Base-by-base conservation (phyloP, 2,329 filamentous ascomycete species). In the Neophaeococcomyces aloes region DNA sequence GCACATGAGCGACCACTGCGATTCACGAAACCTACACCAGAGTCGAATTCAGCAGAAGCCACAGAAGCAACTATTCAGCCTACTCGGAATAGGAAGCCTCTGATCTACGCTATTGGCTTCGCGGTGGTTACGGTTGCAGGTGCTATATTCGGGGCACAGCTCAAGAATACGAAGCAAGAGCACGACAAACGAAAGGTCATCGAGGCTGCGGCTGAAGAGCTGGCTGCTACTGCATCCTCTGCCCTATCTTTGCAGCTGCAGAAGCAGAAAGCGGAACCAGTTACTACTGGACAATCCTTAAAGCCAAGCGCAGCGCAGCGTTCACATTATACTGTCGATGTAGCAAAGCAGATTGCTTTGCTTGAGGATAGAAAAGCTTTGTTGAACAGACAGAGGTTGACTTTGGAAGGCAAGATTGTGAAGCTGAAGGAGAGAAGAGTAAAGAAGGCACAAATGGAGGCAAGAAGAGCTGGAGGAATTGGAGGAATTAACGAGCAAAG, bases 121-220 rank as follows among this genome's bases (percentile, higher is more conserved):
- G 30, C 39, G 5, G 30, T 42, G 3, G 11, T 42, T 7, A 35
- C 31, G 21, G 39, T 35, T 4, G 30, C 39, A n/a, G n/a, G 39
- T 15, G 19, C 39, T 6, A 25, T 34, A 4, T 19, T 42, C 8
- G 39, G 39, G n/a, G 39, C 39, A n/a, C 30, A 32, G 19, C 17
- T 42, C 18, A 42, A 42, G 15, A 32, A 13, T n/a, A 11, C 19
- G 11, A 42, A 42, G 39, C 39, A 42, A 15, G 39, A 42, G 30
- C 18, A n/a, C 29, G 39, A 42, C n/a, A 14, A 19, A n/a, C 21
- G 29, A 19, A 33, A 27, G 19, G 19, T 27, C 11, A 42, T 42
- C 27, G 39, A 34, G 14, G 31, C 25, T 29, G 39, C 39, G 10
- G 39, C 39, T 17, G 25, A 21, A 29, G 39, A 35, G 35, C 15